Evolutionary conservation across 306 rosid species (phyloP).

Genomic region (Gastrolobium villosum): DNA sequence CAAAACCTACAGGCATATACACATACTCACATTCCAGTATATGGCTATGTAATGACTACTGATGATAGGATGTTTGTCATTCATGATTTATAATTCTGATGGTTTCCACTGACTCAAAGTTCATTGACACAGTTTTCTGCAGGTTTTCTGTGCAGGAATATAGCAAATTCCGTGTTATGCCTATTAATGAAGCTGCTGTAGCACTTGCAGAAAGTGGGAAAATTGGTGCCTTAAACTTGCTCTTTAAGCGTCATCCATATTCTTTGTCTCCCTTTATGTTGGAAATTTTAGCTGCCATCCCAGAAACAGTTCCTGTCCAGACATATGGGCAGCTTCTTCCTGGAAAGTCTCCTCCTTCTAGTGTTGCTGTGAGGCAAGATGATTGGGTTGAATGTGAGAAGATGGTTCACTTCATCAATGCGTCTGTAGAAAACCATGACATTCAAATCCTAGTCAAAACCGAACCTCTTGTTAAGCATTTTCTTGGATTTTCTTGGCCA

Average conservation of each 20-base stretch:
- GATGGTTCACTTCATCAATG: constrained; percentile 67
- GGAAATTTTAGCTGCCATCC: constrained; percentile 86
- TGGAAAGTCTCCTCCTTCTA: constrained; percentile 85
- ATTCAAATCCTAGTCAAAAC: constrained; percentile 71
- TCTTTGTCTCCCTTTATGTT: constrained; percentile 77
- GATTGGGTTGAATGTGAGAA: constrained; percentile 99
- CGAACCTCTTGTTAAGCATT: constrained; percentile 85
- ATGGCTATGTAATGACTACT: constrained; percentile 30
- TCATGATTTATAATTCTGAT: constrained; percentile 50
- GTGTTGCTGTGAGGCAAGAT: constrained; percentile 79
- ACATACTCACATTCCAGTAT: constrained; percentile 1
- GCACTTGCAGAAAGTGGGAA: constrained; percentile 93
- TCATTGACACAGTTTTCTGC: constrained; percentile 79
- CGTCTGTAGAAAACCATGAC: constrained; percentile 59
- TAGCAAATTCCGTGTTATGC: constrained; percentile 81
- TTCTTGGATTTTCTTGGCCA: constrained; percentile 84
- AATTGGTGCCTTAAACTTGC: constrained; percentile 90
- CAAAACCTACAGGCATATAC: constrained; percentile 2
- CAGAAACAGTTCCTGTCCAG: constrained; percentile 92
- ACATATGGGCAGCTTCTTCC: constrained; percentile 96
- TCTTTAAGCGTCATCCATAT: constrained; percentile 93
- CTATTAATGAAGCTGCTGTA: constrained; percentile 79
- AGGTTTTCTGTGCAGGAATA: constrained; percentile 99
- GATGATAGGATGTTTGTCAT: constrained; percentile 35
- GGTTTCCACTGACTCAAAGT: constrained; percentile 68